Percentiles rank a stretch among this genome's conserved stretches.
Evolutionary conservation across 129 eudicot genomes (phyloP).

Genomic region (Apium graveolens): DNA sequence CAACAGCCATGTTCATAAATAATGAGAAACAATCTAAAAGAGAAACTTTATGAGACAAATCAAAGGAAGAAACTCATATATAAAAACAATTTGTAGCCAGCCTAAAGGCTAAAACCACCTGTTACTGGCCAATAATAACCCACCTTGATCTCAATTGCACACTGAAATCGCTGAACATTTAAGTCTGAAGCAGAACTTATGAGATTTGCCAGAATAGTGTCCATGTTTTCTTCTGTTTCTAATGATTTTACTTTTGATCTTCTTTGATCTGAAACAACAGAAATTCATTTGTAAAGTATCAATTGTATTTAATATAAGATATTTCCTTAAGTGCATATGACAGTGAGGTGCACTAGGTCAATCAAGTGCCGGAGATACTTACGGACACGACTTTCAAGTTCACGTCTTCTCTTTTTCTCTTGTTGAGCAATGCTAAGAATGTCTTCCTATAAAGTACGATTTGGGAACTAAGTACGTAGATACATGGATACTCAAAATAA

Average conservation of each 20-base stretch:
- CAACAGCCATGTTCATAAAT: neutral
- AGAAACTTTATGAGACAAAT: neutral
- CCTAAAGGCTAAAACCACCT: slow-evolving; percentile 10
- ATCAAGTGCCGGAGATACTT: slow-evolving; percentile 25
- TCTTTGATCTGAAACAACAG: slow-evolving; percentile 46
- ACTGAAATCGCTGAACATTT: slow-evolving; percentile 56
- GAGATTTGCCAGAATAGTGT: slow-evolving; percentile 43
- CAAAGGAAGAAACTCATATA: neutral
- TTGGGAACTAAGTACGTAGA: neutral
- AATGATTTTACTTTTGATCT: slow-evolving; percentile 44
- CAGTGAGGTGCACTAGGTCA: neutral
- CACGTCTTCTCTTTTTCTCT: slow-evolving; percentile 48
- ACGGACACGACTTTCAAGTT: slow-evolving; percentile 60
- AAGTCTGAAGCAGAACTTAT: slow-evolving; percentile 39
- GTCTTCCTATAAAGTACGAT: slow-evolving; percentile 47
- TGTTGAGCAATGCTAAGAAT: slow-evolving; percentile 35
- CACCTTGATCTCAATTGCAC: slow-evolving; percentile 66
- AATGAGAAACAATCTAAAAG: neutral
- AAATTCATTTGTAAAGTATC: slow-evolving; percentile 6
- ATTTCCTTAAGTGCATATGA: neutral
- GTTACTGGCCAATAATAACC: slow-evolving; percentile 7
- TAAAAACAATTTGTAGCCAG: neutral
- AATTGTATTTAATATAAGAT: neutral
- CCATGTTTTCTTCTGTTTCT: slow-evolving; percentile 56
- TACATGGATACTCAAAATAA: neutral